Percentiles rank a stretch among this genome's conserved stretches.
These are phyloP conservation scores for Incumbomyces lentus DNA, from an alignment of 2,329 filamentous ascomycete species.

Conservation along the genomic window DNA sequence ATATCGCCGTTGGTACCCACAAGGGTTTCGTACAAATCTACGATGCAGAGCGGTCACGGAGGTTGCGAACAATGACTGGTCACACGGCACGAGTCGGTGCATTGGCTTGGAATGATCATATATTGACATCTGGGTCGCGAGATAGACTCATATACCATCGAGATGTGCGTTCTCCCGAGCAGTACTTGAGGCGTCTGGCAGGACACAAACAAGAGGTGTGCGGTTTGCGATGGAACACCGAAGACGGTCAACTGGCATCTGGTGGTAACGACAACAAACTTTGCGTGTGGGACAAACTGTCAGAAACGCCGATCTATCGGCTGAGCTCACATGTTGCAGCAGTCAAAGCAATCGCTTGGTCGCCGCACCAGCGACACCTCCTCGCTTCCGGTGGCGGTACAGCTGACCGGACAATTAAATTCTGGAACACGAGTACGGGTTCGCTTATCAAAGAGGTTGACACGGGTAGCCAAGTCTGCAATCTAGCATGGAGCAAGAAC, in stretches of 20 bases:
- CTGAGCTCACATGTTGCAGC: slow-evolving; percentile 92
- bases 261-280: slow-evolving; percentile 98
- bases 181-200: slow-evolving; percentile 75
- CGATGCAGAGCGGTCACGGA: slow-evolving; percentile 79
- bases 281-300: slow-evolving; percentile 95
- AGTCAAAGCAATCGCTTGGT: slow-evolving; percentile 97
- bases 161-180: slow-evolving; percentile 84
- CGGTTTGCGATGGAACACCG: slow-evolving; percentile 91
- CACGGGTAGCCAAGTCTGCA: slow-evolving; percentile 97
- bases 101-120: slow-evolving; percentile 95
- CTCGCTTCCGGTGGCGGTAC: slow-evolving; percentile 95
- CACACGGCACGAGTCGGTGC: slow-evolving; percentile 89
- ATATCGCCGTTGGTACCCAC: slow-evolving; percentile 87
- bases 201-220: slow-evolving; percentile 98
- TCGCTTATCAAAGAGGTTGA: slow-evolving; percentile 77
- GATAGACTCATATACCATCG: slow-evolving; percentile 92
- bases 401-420: slow-evolving; percentile 90
- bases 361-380: slow-evolving; percentile 84
- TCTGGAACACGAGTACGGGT: slow-evolving; percentile 90
- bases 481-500: slow-evolving; percentile 93
- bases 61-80: slow-evolving; percentile 90
- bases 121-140: slow-evolving; percentile 86
- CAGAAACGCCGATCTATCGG: slow-evolving; percentile 83
- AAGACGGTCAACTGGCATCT: slow-evolving; percentile 87
- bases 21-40: slow-evolving; percentile 95